Evolutionary conservation across 768 basidiomycete species (phyloP).

Genomic region (Tricholoma matsutake): DNA sequence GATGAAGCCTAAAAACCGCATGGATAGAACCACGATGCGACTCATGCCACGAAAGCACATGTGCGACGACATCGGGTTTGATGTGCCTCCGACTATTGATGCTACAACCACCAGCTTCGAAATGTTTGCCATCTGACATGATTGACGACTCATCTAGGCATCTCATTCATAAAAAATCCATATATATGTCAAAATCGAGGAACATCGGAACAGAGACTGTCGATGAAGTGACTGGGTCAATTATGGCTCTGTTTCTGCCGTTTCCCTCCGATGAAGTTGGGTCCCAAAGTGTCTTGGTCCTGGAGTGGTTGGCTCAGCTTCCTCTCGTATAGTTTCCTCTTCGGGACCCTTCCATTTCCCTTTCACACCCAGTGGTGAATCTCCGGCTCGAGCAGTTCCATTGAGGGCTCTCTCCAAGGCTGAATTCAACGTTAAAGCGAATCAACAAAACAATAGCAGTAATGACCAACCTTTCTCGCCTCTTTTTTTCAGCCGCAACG

Average conservation of each 20-base stretch:
- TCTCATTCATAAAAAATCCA: not conserved
- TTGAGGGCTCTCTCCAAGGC: conserved; percentile 34
- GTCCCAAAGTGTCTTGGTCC: conserved; percentile 22
- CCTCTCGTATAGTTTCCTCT: conserved; percentile 32
- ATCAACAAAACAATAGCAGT: not conserved
- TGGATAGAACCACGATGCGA: no score
- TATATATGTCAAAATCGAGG: conserved; percentile 8
- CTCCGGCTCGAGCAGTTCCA: conserved; percentile 28
- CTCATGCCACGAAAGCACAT: no score
- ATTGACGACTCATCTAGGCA: no score
- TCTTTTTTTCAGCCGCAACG: conserved; percentile 79
- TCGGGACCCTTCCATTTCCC: conserved; percentile 32
- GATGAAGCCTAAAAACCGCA: no score
- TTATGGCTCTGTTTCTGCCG: conserved; percentile 21
- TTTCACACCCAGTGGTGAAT: conserved; percentile 17
- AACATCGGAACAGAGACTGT: not conserved
- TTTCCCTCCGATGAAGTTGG: conserved; percentile 24
- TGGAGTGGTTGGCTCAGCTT: conserved; percentile 30
- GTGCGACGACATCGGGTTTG: no score
- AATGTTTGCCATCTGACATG: no score
- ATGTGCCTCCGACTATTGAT: no score
- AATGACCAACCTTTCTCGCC: conserved; percentile 67
- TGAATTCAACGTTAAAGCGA: conserved; percentile 8
- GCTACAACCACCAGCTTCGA: no score
- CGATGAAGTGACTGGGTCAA: conserved; percentile 1